Evolutionary conservation across 192 early-diverging fungal species (phyloP), one percentile per base, ranked within the genome.

Genomic region (Coemansia sp.): DNA sequence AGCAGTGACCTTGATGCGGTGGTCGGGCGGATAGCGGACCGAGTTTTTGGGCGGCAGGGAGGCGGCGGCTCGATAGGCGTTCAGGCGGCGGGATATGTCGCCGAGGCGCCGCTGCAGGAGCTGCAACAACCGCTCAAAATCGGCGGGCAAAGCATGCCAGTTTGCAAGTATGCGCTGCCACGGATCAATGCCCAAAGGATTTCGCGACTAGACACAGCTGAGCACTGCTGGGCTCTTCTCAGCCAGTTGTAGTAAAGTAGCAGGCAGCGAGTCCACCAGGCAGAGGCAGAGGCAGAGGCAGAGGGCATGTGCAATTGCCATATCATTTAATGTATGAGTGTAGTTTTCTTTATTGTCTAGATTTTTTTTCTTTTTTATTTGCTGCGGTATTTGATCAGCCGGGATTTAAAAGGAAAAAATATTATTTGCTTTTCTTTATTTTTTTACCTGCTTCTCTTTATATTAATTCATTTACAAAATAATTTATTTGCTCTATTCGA

Each of bases 61-160:
- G n/a, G n/a, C n/a, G n/a, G n/a, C n/a, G n/a, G n/a, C n/a, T n/a
- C n/a, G n/a, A n/a, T n/a, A n/a, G n/a, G n/a, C 7, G 4, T 65
- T 10, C 33, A 52, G 1, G 54, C 65, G 1, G 58, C 65, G 24
- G 69, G 62, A 10, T 46, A 5, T 33, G 15, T 46, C 15, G 29
- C 28, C n/a, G n/a, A n/a, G n/a, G n/a, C n/a, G n/a, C n/a, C n/a
- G n/a, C 37, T 20, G 41, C 19, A 32, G 6, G 18, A 32, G 5
- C 36, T 44, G 50, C 58, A 43, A 27, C 69, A 73, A 54, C 36
- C 50, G 41, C 23, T 73, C 38, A 63, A 63, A 4, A 28, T 73
- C 17, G 53, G 53, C 35, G 58, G 70, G 9, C 50, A 41, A 13
- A 27, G 35, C 26, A 10, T 55, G 7, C 11, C 22, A 14, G 34